Conservation (phyloP, 441 rosid genomes). For the Rhodomyrtus psidioides region DNA sequence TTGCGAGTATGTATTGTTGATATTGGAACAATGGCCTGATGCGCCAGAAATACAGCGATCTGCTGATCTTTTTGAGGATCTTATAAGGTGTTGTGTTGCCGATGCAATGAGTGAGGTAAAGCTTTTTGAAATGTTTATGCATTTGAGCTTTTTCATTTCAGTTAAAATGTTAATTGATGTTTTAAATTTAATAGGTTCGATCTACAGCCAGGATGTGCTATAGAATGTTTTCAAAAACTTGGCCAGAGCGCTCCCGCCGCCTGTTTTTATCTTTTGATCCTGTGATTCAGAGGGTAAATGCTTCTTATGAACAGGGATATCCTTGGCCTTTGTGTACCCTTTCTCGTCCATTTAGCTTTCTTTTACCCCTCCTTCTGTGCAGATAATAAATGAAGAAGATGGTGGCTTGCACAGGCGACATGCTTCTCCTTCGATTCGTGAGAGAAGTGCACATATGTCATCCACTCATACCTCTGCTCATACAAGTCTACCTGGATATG, state of each 20-base stretch:
- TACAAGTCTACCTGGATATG: not conserved
- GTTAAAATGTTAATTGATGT: not conserved
- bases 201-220: slow-evolving; percentile 99
- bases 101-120: slow-evolving; percentile 99
- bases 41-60: slow-evolving; percentile 92
- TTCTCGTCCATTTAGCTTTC: not conserved
- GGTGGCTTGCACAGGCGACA: slow-evolving; percentile 1
- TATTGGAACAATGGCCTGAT: slow-evolving; percentile 96
- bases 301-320: not conserved
- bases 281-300: slow-evolving; percentile 87
- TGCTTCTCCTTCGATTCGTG: not conserved
- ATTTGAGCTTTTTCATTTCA: not conserved
- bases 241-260: slow-evolving; percentile 97
- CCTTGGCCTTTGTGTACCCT: not conserved
- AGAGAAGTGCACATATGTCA: not conserved
- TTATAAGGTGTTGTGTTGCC: slow-evolving; percentile 86
- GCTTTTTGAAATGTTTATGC: not conserved
- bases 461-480: not conserved
- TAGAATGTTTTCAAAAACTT: slow-evolving; percentile 93
- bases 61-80: slow-evolving; percentile 85
- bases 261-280: slow-evolving; percentile 88
- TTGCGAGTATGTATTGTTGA: slow-evolving; percentile 88
- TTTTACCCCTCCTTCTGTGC: not conserved
- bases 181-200: slow-evolving; percentile 60
- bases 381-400: slow-evolving; percentile 14